Base-by-base conservation (phyloP, 768 basidiomycete genomes). In the Mycena latifolia region DNA sequence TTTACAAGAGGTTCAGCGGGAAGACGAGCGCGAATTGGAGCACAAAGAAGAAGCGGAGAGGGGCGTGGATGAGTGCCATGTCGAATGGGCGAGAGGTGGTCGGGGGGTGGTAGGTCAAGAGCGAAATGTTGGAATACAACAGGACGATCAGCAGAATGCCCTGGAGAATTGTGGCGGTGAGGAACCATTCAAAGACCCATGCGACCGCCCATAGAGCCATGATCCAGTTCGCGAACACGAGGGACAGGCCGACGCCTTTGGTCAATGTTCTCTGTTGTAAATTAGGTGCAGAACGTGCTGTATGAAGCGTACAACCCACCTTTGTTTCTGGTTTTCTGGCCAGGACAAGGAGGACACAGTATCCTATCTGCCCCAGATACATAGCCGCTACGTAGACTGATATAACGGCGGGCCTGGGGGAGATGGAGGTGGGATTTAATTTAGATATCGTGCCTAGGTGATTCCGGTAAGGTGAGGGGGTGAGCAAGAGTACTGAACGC, bases 21-120 rank as follows among this genome's bases (percentile, higher is more conserved):
- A 94, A 89, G 62, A 92, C 78, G 37, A 92, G 78, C 5, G 77
- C 78, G 28, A 90, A 75, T 3, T 88, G 86, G 2, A 90, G 74
- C 29, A 84, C 77, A 43, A 86, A 75, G 74, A 91, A 91, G 64
- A 94, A 89, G 3, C 93, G 84, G 57, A 97, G 81, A 0, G 96
- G 96, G 0, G 93, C 92, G 70, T 98, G 96, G 61, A 98, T 93
- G 69, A 96, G 89, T 0, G 89, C 83, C 35, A 87, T 88, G 75
- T 96, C 94, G 43, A 96, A 76, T 0, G 93, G 94, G 1, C 89
- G 85, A 0, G 79, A 75, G 25, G 79, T 79, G 0, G 80, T 85
- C 0, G 91, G 91, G 0, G 84, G 77, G 51, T 92, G 91, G 73
- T 96, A 94, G 18, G 90, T 79, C 46, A 95, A 80, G 8, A 97